Evolutionary conservation across 148 eudicot genomes (phyloP).

Genomic region (Spergularia marina): DNA sequence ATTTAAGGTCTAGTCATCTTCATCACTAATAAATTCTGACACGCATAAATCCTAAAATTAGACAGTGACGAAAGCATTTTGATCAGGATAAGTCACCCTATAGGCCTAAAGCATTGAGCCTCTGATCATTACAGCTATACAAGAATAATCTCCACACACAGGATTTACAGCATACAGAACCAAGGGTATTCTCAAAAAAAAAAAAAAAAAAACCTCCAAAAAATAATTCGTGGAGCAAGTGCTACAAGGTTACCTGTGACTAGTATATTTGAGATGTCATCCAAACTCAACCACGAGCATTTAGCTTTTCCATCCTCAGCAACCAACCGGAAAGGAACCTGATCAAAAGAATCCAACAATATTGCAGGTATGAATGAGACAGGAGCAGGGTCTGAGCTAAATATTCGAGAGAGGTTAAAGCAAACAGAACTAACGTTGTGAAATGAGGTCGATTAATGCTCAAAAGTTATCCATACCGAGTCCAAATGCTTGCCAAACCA

Average conservation of each 20-base stretch:
- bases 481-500: constrained; percentile 95
- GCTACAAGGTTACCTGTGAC: constrained; percentile 59
- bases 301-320: constrained; percentile 98
- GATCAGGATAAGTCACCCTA: background rate
- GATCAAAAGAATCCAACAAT: constrained; percentile 20
- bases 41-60: no score
- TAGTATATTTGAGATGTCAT: constrained; percentile 67
- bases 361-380: background rate
- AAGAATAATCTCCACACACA: background rate
- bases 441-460: background rate
- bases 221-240: background rate
- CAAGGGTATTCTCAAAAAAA: background rate
- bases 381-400: background rate
- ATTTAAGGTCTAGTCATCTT: no score
- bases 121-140: background rate
- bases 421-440: background rate
- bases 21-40: no score
- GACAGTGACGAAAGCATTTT: no score
- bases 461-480: constrained; percentile 53
- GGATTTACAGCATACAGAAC: background rate
- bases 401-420: background rate
- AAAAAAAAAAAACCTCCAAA: background rate
- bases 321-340: constrained; percentile 95
- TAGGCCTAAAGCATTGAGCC: background rate
- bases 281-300: constrained; percentile 83